Base-by-base conservation (phyloP, 768 basidiomycete genomes). In the Tylopilus plumbeoviolaceoides region DNA sequence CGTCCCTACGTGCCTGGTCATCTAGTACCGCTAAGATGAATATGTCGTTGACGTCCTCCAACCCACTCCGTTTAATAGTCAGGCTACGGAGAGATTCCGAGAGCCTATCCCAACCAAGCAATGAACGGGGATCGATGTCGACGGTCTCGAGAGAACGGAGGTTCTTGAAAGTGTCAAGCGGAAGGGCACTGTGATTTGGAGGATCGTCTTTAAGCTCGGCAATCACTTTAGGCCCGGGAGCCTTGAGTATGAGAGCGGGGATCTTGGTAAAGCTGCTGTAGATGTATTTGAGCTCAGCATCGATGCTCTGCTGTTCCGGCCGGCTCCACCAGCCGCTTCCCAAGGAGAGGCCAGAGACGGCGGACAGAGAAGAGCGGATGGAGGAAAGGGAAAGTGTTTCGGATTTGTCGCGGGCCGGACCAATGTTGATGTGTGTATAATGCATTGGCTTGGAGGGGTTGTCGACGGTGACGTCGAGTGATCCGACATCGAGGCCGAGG, bases 181-280 rank as follows among this genome's bases (percentile, higher is more conserved):
- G 93, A 15, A 94, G 67, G 14, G 89, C 89, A 60, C 83, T 87
- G 63, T 83, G 78, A 57, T 80, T 81, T 1, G 88, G 84, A 4
- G 84, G 76, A 48, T 91, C 88, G 33, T 80, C 75, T 5, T 77
- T 73, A 11, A 91, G 76, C 64, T 91, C 91, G 6, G 78, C 66
- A 23, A 95, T 84, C 59, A 82, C 70, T 50, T 81, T 83, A 44
- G 77, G 76, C 42, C 80, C 80, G 0, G 89, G 87, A 2, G 85
- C 77, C 54, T 75, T 78, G 50, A 95, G 70, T 7, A 76, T 72
- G 36, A 95, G 75, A 1, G 91, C 86, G 15, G 93, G 93, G 0
- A 97, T 74, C 70, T 89, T 92, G 41, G 91, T 97, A 74, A 95
- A 91, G 65, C 85, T 81, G 66, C 91, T 91, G 73, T 84, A 95